Evolutionary conservation across 345 rosid genomes (phyloP), one percentile per base, ranked within the genome.

Genomic region (Hirschfeldia incana): DNA sequence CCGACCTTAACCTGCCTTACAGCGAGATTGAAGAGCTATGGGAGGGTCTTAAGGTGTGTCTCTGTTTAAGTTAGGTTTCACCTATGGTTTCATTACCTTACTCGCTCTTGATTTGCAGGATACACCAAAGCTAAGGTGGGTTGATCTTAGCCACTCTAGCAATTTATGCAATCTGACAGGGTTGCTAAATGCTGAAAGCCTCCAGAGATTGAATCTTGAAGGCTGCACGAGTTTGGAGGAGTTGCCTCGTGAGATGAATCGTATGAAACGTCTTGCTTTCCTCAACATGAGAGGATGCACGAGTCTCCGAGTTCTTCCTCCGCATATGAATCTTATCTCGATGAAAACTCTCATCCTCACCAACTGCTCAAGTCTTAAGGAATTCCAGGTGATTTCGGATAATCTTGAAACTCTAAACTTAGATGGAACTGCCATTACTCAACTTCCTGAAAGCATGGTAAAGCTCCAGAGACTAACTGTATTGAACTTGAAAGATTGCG

Each of bases 1-100:
- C 63, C 12, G 78, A 74, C 51, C 70, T 82, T 21, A 67, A 32
- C 60, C 16, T 84, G 57, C 21, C 39, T 26, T 3, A 37, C 33
- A 72, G 85, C 69, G 37, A 58, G 17, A 29, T 85, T n/a, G 15
- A 78, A 72, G 71, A 77, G 32, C 26, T 85, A 0, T 85, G 84
- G 85, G 64, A 62, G n/a, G 68, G 65, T 42, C 4, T 10, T 17
- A 75, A 79, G 81, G 85, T 84, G 55, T 15, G 65, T 17, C 27
- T 26, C 6, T 16, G 0, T 59, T 44, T 11, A 44, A 44, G 51
- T 46, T 46, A 15, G 13, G 21, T 21, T 21, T 21, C 51, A 0
- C 10, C 16, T 21, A 2, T 15, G 0, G 59, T 32, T 62, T 70
- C 49, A 15, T 37, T 32, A 55, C 2, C 46, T 69, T 55, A 36